Base-by-base conservation (phyloP, 2,329 filamentous ascomycete species). In the Trichoderma simmonsii region DNA sequence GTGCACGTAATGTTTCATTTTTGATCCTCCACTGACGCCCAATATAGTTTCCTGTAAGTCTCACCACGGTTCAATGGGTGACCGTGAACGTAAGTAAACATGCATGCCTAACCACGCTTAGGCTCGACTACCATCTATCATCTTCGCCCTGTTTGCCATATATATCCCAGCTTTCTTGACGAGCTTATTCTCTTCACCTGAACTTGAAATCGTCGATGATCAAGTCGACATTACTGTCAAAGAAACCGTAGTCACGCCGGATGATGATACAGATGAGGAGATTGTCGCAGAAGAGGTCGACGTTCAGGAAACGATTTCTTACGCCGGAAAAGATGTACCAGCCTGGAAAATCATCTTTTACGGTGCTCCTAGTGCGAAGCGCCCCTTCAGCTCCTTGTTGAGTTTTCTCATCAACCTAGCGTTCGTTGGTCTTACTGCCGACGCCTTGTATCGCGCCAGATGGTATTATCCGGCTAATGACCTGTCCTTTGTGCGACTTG, bases 401-500 rank as follows among this genome's bases (percentile, higher is more conserved):
- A 93, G 92, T 0, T 88, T 94, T 66, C 81, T 90, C 32, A 87
- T 96, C 79, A 98, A 98, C 79, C 78, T 90, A 21, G 82, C 87
- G 3, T 83, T 96, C 54, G 86, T 94, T 6, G 84, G 88, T 9
- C 88, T 95, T 81, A 88, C 91, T 0, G 86, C 91, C 30, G 96
- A 99, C 80, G 88, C 95, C 51, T 86, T 97, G 15, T 94, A 93
- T 78, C 89, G 92, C 24, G 91, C 92, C 2, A 89, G 89, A 12
- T 80, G 91, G 72, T 87, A 92, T 39, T 87, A 97, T 80, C 90
- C 91, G 4, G 90, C 86, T 30, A 84, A 93, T 32, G 90, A 97
- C 75, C 84, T 97, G 12, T 93, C 94, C 0, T 97, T 99, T 80
- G 93, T 93, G 54, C 89, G 96, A 9, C 85, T 97, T 18, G 96